A percentile compares a stretch with the other conserved stretches of the same genome.
Conservation (phyloP, 1,284 basidiomycete species). For the Malassezia brasiliensis region DNA sequence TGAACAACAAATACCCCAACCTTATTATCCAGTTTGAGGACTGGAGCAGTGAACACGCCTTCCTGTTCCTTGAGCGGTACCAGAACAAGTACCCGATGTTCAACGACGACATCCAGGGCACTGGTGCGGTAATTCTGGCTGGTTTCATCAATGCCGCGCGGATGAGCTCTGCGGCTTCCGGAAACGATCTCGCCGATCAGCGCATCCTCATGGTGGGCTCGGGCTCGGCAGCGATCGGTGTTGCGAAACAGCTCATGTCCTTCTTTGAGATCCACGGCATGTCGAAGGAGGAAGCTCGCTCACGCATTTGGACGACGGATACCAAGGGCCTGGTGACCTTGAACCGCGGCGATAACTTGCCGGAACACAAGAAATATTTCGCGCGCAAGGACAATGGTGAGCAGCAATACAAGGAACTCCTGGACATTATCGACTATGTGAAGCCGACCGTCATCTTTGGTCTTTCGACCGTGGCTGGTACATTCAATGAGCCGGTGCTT, state of each 20-base stretch:
- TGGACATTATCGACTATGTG: slow-evolving; percentile 73
- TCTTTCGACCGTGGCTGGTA: slow-evolving; percentile 73
- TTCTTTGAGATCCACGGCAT: slow-evolving; percentile 43
- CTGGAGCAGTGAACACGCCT: slow-evolving; percentile 46
- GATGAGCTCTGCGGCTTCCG: slow-evolving; percentile 63
- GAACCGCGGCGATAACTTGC: slow-evolving; percentile 39
- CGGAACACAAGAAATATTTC: slow-evolving; percentile 42
- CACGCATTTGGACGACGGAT: slow-evolving; percentile 43
- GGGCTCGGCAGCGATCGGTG: slow-evolving; percentile 74
- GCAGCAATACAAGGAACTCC: slow-evolving; percentile 51
- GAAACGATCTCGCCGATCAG: slow-evolving; percentile 62
- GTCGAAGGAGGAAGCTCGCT: slow-evolving; percentile 36
- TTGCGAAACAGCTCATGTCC: slow-evolving; percentile 44
- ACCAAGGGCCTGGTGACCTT: slow-evolving; percentile 44
- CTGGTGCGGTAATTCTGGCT: slow-evolving; percentile 64
- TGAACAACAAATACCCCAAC: slow-evolving; percentile 58
- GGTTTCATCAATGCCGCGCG: slow-evolving; percentile 82
- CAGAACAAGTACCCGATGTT: slow-evolving; percentile 44
- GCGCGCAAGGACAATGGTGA: slow-evolving; percentile 41
- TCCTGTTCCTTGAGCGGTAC: slow-evolving; percentile 42
- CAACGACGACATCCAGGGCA: slow-evolving; percentile 73
- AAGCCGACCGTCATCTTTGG: slow-evolving; percentile 84
- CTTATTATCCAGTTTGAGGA: slow-evolving; percentile 73
- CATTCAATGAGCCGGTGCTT: slow-evolving; percentile 69
- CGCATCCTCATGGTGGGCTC: slow-evolving; percentile 84